These are phyloP conservation scores for Leishmania lainsoni DNA, from an alignment of 208 protist species.

Conservation along the genomic window DNA sequence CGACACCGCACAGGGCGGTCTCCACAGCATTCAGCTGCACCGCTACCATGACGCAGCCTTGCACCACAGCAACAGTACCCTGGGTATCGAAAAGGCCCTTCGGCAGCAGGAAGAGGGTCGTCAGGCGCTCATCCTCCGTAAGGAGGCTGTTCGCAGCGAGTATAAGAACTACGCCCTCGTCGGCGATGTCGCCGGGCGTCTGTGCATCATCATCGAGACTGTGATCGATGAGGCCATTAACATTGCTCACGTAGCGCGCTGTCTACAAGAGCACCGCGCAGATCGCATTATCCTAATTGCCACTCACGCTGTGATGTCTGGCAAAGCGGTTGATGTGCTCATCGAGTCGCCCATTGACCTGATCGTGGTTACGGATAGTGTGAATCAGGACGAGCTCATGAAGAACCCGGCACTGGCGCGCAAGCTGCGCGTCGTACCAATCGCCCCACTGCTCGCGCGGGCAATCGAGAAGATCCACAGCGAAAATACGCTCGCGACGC, in stretches of 20 bases:
- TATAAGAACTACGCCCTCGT: conserved; percentile 67
- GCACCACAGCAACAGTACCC: conserved; percentile 42
- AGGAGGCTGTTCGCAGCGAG: conserved; percentile 23
- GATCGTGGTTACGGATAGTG: conserved; percentile 81
- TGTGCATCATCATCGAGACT: conserved; percentile 85
- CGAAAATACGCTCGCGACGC: conserved; percentile 72
- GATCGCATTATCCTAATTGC: conserved; percentile 71
- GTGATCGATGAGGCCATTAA: conserved; percentile 82
- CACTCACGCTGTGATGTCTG: conserved; percentile 81
- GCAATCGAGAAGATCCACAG: conserved; percentile 89
- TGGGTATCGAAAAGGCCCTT: conserved; percentile 67
- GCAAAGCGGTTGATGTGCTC: conserved; percentile 60
- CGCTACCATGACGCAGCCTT: conserved; percentile 1
- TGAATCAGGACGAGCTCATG: conserved; percentile 81
- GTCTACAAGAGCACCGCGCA: conserved; percentile 63
- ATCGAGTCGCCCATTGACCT: conserved; percentile 76
- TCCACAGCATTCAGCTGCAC: conserved; percentile 2
- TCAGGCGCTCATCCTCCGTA: conserved; percentile 22
- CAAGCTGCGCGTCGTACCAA: conserved; percentile 83
- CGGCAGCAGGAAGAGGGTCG: conserved; percentile 59
- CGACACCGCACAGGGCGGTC: neutral
- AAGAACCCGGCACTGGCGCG: conserved; percentile 62
- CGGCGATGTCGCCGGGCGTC: conserved; percentile 65
- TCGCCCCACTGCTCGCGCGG: conserved; percentile 81
- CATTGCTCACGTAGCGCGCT: conserved; percentile 57